These are phyloP conservation scores for Paratinospora sagittata DNA, from an alignment of 164 flowering plant species.

Conservation along the genomic window DNA sequence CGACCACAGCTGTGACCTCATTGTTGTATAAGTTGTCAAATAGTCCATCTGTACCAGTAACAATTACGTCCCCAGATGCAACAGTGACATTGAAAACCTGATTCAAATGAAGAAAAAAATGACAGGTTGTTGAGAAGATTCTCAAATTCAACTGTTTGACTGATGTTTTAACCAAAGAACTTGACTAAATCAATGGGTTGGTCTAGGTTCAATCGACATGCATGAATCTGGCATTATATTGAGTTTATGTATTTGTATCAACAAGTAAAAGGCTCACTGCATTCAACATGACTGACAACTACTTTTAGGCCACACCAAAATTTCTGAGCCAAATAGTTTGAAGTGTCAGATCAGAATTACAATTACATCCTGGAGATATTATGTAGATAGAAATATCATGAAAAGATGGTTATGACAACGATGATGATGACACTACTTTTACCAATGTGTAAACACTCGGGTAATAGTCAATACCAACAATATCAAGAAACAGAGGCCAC, in stretches of 20 bases:
- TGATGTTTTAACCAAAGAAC: background rate
- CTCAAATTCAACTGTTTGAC: too few relatives aligned
- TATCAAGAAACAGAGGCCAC: background rate
- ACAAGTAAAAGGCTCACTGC: too few relatives aligned
- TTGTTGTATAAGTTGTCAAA: slow-evolving; percentile 88
- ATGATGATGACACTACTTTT: background rate
- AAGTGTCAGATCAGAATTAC: too few relatives aligned
- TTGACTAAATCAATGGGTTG: background rate
- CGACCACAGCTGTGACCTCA: slow-evolving; percentile 83
- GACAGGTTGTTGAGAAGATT: background rate
- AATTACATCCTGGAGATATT: background rate
- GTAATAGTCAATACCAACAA: background rate
- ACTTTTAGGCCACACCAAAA: too few relatives aligned
- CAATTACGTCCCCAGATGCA: slow-evolving; percentile 76
- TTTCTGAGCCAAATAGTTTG: too few relatives aligned
- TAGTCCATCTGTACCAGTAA: slow-evolving; percentile 91
- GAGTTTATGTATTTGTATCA: background rate
- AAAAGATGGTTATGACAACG: background rate
- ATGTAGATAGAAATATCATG: background rate
- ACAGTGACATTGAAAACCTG: slow-evolving; percentile 78
- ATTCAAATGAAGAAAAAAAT: background rate
- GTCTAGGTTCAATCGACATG: background rate
- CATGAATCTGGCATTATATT: background rate
- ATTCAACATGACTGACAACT: too few relatives aligned
- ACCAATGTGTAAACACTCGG: background rate